phyloP scores from a whole-genome alignment of 2,329 filamentous ascomycete species.

The Penicillium sp. region DNA sequence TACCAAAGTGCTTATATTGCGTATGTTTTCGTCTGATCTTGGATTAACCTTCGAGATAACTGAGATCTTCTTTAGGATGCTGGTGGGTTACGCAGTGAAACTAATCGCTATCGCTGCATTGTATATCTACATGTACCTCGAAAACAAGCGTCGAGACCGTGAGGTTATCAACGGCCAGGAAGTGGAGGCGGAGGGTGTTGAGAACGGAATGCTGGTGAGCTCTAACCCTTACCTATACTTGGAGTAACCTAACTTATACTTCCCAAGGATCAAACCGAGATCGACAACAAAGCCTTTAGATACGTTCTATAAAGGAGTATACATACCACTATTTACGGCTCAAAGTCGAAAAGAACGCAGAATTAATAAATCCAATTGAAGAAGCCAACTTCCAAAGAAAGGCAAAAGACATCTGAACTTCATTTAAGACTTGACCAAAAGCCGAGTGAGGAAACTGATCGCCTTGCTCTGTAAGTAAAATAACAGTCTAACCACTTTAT shows the following conservation, averaged over 20 bases:
- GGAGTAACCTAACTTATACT: neutral
- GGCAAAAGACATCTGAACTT: too few species aligned
- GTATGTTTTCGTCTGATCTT: constrained; percentile 7
- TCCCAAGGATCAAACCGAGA: constrained; percentile 50
- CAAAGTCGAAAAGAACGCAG: too few species aligned
- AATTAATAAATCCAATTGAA: too few species aligned
- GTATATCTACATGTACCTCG: constrained; percentile 56
- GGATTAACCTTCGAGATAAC: neutral
- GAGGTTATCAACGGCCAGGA: constrained; percentile 43
- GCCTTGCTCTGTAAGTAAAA: too few species aligned
- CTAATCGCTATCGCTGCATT: constrained; percentile 50
- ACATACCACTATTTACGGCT: neutral
- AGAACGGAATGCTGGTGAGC: constrained; percentile 53
- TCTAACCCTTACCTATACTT: neutral
- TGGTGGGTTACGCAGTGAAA: constrained; percentile 57
- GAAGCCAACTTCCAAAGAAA: too few species aligned
- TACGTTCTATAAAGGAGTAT: constrained; percentile 45
- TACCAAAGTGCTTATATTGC: constrained; percentile 44
- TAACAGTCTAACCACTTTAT: too few species aligned
- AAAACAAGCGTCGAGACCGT: constrained; percentile 55
- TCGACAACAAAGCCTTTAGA: constrained; percentile 56
- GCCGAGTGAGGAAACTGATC: too few species aligned
- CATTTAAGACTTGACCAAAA: too few species aligned
- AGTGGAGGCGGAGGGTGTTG: constrained; percentile 53
- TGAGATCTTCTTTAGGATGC: constrained; percentile 44